phyloP scores from a whole-genome alignment of 2,329 filamentous ascomycete species.

The Ophiostoma montium region DNA sequence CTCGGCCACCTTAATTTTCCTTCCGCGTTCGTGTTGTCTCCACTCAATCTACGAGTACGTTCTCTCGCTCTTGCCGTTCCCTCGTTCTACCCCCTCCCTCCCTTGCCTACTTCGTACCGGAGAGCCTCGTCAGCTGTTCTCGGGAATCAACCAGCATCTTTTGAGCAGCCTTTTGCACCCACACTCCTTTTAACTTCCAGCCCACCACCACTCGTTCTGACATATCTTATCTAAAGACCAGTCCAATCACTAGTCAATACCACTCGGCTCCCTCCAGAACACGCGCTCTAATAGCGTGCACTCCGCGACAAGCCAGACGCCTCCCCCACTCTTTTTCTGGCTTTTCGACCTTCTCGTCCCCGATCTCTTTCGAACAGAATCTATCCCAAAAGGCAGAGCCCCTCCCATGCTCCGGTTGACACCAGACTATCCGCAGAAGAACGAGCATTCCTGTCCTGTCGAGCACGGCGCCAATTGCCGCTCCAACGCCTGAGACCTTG shows the following conservation, averaged over 20 bases:
- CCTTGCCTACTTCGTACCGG: not conserved
- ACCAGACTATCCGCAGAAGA: not conserved
- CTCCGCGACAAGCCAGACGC: not conserved
- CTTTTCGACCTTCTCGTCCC: not conserved
- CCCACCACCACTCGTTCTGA: not conserved
- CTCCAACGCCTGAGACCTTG: too few relatives aligned
- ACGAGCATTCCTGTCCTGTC: not conserved
- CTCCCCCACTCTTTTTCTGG: constrained; percentile 1
- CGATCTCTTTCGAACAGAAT: not conserved
- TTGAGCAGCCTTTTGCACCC: too few relatives aligned
- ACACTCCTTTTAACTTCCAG: not conserved
- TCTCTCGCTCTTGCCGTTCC: constrained; percentile 1
- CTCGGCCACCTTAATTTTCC: constrained; percentile 7
- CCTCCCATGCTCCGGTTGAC: not conserved
- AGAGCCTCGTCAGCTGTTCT: constrained; percentile 2
- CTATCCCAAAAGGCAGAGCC: not conserved
- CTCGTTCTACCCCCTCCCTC: not conserved
- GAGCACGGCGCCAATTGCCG: too few relatives aligned
- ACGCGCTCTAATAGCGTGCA: not conserved
- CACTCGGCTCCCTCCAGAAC: not conserved
- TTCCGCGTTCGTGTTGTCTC: constrained; percentile 6
- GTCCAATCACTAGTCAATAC: not conserved
- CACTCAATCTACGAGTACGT: constrained; percentile 6
- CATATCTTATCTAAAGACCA: not conserved
- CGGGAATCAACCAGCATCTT: not conserved